These are phyloP conservation scores for Salicornia ramosissima DNA, from an alignment of 148 eudicot genomes.

Conservation along the genomic window DNA sequence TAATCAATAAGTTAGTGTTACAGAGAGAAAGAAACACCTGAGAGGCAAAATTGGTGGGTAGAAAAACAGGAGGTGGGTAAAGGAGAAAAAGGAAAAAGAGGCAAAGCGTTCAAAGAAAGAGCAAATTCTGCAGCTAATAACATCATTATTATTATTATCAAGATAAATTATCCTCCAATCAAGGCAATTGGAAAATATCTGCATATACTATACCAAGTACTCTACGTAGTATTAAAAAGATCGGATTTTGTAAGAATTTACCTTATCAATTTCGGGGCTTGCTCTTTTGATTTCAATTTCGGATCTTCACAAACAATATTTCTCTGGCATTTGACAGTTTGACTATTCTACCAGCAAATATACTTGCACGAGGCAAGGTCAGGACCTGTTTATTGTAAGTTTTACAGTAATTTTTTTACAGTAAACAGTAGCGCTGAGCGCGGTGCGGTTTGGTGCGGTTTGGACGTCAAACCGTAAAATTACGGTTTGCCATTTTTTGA, in stretches of 20 bases:
- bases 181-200: no score
- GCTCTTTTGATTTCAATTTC: neutral
- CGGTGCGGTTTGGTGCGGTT: no score
- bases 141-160: slow-evolving; percentile 15
- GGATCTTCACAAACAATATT: neutral
- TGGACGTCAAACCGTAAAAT: no score
- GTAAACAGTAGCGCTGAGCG: no score
- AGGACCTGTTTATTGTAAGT: no score
- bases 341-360: no score
- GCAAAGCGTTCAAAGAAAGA: slow-evolving; percentile 14
- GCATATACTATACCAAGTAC: neutral
- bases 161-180: neutral
- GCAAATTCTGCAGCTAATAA: slow-evolving; percentile 9
- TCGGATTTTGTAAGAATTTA: no score
- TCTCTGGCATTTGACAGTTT: no score
- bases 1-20: slow-evolving; percentile 1
- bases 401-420: no score
- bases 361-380: no score
- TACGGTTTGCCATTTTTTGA: no score
- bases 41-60: neutral
- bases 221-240: no score
- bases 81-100: neutral
- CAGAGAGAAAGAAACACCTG: slow-evolving; percentile 18
- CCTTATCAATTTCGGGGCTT: neutral
- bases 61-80: slow-evolving; percentile 13